Evolutionary conservation across 2,329 filamentous ascomycete species (phyloP).

Genomic region (Bisporella sp.): DNA sequence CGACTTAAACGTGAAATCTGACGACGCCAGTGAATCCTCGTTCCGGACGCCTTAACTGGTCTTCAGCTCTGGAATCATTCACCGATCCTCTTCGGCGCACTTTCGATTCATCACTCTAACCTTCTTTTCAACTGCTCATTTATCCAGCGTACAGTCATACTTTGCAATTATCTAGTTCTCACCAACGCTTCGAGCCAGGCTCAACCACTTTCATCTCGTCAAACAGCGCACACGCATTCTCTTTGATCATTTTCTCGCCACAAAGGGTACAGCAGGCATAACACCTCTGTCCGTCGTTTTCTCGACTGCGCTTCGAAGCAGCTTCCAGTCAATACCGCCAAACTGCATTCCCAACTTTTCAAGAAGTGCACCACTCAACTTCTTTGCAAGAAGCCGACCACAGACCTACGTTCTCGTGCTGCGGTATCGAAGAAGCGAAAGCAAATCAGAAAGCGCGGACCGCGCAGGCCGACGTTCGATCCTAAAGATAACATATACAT

Average conservation of each 20-base stretch:
- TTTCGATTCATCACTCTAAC: background rate
- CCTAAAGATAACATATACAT: constrained; percentile 37
- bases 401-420: constrained; percentile 21
- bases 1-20: constrained; percentile 20
- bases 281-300: no score
- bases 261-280: no score
- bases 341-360: constrained; percentile 67
- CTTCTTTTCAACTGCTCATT: background rate
- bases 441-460: constrained; percentile 28
- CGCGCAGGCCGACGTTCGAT: constrained; percentile 34
- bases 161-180: no score
- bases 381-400: constrained; percentile 31
- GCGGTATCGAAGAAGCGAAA: constrained; percentile 26
- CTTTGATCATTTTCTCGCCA: no score
- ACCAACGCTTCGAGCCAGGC: no score
- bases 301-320: no score
- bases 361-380: constrained; percentile 45
- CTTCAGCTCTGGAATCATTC: constrained; percentile 16
- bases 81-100: background rate
- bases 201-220: no score
- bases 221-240: no score
- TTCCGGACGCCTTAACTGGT: constrained; percentile 60
- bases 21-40: constrained; percentile 26
- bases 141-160: no score
- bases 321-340: constrained; percentile 36